Evolutionary conservation across 495 filamentous ascomycete species (phyloP).

Genomic region (Hyaloscypha bicolor): DNA sequence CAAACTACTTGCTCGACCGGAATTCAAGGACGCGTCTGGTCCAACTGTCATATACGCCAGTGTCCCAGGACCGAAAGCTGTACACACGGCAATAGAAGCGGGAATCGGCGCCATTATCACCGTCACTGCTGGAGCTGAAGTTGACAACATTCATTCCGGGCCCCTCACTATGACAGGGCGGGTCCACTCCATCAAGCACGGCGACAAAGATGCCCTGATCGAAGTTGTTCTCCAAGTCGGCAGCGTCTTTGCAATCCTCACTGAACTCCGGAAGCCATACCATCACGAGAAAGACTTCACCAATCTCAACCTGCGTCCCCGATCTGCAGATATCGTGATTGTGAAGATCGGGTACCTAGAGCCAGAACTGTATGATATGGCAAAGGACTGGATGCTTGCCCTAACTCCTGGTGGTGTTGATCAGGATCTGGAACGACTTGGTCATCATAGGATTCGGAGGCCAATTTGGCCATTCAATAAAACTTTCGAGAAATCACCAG

Average conservation of each 20-base stretch:
- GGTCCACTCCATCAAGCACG: conserved; percentile 55
- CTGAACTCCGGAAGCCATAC: conserved; percentile 58
- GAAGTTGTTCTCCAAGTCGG: conserved; percentile 57
- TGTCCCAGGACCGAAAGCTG: conserved; percentile 52
- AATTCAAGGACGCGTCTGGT: conserved; percentile 44
- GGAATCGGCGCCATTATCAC: conserved; percentile 54
- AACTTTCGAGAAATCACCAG: conserved; percentile 38
- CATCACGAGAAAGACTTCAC: conserved; percentile 59
- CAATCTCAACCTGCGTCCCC: conserved; percentile 48
- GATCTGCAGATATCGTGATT: conserved; percentile 53
- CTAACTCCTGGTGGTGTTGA: conserved; percentile 59
- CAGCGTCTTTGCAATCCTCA: conserved; percentile 57
- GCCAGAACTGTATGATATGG: conserved; percentile 59
- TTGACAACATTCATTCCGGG: conserved; percentile 53
- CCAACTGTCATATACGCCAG: conserved; percentile 58
- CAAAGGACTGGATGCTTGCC: conserved; percentile 56
- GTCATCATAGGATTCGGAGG: conserved; percentile 49
- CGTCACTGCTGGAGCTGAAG: conserved; percentile 56
- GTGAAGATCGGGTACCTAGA: conserved; percentile 64
- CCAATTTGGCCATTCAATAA: conserved; percentile 61
- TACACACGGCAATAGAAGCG: conserved; percentile 46
- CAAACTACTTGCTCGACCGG: conserved; percentile 48
- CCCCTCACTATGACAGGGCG: conserved; percentile 56
- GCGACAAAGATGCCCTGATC: conserved; percentile 49
- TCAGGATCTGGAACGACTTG: conserved; percentile 52